Percentiles rank a stretch among this genome's conserved stretches.
Evolutionary conservation across 768 basidiomycete species (phyloP).

Genomic region (Suillus occidentalis): DNA sequence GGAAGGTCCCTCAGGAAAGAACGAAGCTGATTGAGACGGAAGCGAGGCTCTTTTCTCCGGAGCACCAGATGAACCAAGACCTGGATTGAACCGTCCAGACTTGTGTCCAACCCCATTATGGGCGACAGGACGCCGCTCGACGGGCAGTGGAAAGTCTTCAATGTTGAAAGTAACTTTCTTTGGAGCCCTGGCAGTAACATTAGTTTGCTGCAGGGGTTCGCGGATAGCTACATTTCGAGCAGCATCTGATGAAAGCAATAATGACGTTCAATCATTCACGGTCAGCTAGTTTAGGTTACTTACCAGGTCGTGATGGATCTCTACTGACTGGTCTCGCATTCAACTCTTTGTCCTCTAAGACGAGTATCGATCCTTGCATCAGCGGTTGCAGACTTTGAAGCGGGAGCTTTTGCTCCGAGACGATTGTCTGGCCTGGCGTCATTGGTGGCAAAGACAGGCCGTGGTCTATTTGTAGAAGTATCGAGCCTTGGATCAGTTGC

Average conservation of each 20-base stretch:
- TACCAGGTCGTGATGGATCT: neutral
- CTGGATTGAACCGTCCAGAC: neutral
- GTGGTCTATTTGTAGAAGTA: neutral
- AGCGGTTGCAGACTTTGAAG: neutral
- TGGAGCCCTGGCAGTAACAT: neutral
- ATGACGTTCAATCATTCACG: neutral
- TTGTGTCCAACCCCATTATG: neutral
- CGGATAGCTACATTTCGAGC: neutral
- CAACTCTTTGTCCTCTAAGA: neutral
- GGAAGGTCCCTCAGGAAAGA: slow-evolving; percentile 1
- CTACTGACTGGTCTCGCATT: neutral
- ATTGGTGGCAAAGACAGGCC: too few species aligned
- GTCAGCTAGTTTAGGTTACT: neutral
- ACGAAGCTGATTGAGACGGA: slow-evolving; percentile 2
- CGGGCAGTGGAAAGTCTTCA: neutral
- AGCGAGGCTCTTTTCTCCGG: neutral
- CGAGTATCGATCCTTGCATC: neutral
- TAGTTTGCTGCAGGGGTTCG: neutral
- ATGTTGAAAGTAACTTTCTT: slow-evolving; percentile 2
- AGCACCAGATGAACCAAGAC: neutral
- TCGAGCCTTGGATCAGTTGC: too few species aligned
- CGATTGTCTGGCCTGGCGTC: neutral
- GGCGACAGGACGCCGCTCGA: neutral
- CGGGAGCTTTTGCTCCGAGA: neutral
- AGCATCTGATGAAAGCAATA: neutral